phyloP scores from a whole-genome alignment of 2,329 filamentous ascomycete genomes.

The Tolypocladium album region DNA sequence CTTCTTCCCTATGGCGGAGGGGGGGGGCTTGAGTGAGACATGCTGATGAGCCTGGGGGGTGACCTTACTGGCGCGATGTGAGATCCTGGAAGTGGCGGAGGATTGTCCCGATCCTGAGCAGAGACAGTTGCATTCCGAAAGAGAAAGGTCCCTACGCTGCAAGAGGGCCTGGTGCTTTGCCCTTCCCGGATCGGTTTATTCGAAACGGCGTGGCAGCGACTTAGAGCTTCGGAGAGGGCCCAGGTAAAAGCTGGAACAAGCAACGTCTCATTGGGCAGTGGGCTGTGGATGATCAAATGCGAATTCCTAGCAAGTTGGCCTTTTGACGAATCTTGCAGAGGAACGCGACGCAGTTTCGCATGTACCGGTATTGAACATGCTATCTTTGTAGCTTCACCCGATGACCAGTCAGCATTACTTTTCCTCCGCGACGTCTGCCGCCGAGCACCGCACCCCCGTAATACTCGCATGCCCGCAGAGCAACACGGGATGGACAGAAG shows the following conservation, averaged over 20 bases:
- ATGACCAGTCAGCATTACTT: slow-evolving; percentile 5
- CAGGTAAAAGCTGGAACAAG: slow-evolving; percentile 9
- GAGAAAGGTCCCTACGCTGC: slow-evolving; percentile 12
- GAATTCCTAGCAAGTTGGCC: slow-evolving; percentile 7
- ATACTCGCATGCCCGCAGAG: no score
- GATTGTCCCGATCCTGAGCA: slow-evolving; percentile 22
- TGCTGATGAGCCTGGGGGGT: slow-evolving; percentile 14
- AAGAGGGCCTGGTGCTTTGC: slow-evolving; percentile 10
- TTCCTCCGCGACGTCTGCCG: not conserved
- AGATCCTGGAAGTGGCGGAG: slow-evolving; percentile 21
- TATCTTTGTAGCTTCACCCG: not conserved
- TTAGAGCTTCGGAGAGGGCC: slow-evolving; percentile 7
- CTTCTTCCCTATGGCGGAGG: slow-evolving; percentile 16
- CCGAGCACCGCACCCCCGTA: not conserved
- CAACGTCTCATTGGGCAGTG: slow-evolving; percentile 9
- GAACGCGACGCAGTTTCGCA: slow-evolving; percentile 7
- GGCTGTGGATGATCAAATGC: slow-evolving; percentile 8
- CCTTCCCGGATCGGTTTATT: slow-evolving; percentile 10
- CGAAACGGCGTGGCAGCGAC: slow-evolving; percentile 12
- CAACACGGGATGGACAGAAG: not conserved
- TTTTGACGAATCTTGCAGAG: slow-evolving; percentile 6
- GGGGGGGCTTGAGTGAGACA: slow-evolving; percentile 25
- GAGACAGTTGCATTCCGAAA: slow-evolving; percentile 28
- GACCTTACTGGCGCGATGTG: slow-evolving; percentile 21
- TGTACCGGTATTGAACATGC: slow-evolving; percentile 8